Conservation (phyloP, 768 basidiomycete species). For the Coprinopsis marcescibilis region DNA sequence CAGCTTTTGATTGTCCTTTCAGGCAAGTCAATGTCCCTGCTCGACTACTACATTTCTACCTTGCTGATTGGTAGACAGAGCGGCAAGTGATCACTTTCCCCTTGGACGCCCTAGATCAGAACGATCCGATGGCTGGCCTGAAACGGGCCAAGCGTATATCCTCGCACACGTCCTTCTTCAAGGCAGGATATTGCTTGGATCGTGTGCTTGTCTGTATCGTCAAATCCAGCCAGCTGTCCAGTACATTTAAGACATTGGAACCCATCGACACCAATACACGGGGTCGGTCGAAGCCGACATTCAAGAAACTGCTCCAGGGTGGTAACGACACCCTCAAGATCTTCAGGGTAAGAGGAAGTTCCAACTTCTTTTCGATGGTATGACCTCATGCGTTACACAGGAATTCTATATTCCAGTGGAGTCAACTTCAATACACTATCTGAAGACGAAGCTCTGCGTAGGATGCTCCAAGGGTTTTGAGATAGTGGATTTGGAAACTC, state of each 20-base stretch:
- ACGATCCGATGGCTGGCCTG: constrained; percentile 85
- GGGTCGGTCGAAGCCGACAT: constrained; percentile 82
- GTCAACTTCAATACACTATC: constrained; percentile 92
- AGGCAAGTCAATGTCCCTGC: constrained; percentile 41
- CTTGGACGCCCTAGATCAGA: constrained; percentile 83
- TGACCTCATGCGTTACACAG: constrained; percentile 33
- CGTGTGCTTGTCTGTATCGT: constrained; percentile 93
- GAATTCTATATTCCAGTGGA: constrained; percentile 99
- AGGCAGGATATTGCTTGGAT: constrained; percentile 88
- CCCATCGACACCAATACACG: constrained; percentile 87
- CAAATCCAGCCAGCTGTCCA: constrained; percentile 90
- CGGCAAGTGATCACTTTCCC: constrained; percentile 96
- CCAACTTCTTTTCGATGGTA: not conserved
- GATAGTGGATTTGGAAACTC: constrained; percentile 93
- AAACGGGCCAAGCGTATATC: constrained; percentile 95
- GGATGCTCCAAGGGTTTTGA: constrained; percentile 98
- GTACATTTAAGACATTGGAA: constrained; percentile 95
- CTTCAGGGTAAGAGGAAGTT: constrained; percentile 62
- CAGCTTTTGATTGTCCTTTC: constrained; percentile 97
- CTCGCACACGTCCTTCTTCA: constrained; percentile 96
- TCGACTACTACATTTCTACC: not conserved
- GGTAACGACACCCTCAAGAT: constrained; percentile 90
- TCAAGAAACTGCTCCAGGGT: constrained; percentile 89
- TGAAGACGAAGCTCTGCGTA: constrained; percentile 96
- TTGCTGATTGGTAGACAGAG: constrained; percentile 44